phyloP scores from a whole-genome alignment of 768 basidiomycete genomes.

The Pleurotus tuoliensis region DNA sequence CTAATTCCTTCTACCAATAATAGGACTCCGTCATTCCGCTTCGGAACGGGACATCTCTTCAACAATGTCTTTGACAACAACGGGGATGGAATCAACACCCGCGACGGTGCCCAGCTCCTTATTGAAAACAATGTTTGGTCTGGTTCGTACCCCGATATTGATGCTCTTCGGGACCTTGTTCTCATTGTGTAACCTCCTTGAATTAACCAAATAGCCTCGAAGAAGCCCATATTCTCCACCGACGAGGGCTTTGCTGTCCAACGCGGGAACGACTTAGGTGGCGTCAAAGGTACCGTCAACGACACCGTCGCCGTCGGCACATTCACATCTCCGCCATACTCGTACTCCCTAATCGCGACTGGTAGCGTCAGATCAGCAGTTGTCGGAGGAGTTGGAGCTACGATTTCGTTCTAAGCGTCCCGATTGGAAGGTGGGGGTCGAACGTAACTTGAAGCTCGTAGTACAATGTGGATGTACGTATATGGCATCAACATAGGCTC shows the following conservation, averaged over 20 bases:
- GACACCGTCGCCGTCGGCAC: slow-evolving; percentile 28
- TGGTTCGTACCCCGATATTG: slow-evolving; percentile 17
- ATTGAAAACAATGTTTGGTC: slow-evolving; percentile 48
- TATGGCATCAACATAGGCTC: too few species aligned
- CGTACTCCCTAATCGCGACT: slow-evolving; percentile 25
- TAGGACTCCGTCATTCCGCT: slow-evolving; percentile 41
- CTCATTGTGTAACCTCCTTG: neutral
- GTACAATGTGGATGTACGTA: too few species aligned
- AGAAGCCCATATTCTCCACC: slow-evolving; percentile 38
- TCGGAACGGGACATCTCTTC: slow-evolving; percentile 43
- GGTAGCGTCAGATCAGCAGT: slow-evolving; percentile 24
- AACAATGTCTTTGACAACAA: slow-evolving; percentile 41
- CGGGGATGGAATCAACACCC: slow-evolving; percentile 17
- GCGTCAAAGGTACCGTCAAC: slow-evolving; percentile 10
- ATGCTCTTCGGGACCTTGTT: neutral
- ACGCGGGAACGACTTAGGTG: slow-evolving; percentile 32
- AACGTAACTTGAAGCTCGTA: too few species aligned
- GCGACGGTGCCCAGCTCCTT: slow-evolving; percentile 32
- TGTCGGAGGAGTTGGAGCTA: slow-evolving; percentile 25
- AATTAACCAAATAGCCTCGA: slow-evolving; percentile 17
- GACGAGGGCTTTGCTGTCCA: slow-evolving; percentile 39
- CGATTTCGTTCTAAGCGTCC: slow-evolving; percentile 21
- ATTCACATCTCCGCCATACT: slow-evolving; percentile 31
- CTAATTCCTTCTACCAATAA: neutral
- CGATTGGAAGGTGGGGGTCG: too few species aligned